Evolutionary conservation across 768 basidiomycete species (phyloP).

Genomic region (Fomitopsis serialis): DNA sequence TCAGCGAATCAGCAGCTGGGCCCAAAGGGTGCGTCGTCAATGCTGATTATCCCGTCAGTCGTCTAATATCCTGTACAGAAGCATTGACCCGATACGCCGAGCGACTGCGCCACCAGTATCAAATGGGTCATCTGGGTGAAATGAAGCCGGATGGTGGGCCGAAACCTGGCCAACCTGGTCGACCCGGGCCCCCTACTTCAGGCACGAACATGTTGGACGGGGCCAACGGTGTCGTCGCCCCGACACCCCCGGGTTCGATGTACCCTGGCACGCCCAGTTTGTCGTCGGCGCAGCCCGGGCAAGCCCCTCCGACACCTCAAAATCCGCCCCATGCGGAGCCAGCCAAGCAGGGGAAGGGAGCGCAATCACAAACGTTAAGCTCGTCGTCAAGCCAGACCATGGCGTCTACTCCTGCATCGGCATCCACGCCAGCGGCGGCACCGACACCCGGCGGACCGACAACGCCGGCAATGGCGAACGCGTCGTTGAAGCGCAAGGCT

Average conservation of each 20-base stretch:
- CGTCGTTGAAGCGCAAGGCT: constrained; percentile 31
- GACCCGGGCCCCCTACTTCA: background rate
- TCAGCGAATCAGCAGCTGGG: constrained; percentile 50
- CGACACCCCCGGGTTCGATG: background rate
- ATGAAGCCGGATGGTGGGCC: background rate
- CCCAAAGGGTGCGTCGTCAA: constrained; percentile 56
- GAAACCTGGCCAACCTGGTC: background rate
- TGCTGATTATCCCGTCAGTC: constrained; percentile 2
- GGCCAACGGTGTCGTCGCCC: constrained; percentile 6
- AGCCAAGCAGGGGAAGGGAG: constrained; percentile 61
- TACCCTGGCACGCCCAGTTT: background rate
- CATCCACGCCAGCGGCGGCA: constrained; percentile 24
- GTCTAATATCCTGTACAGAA: constrained; percentile 24
- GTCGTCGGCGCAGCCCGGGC: constrained; percentile 16
- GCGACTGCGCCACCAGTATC: constrained; percentile 25
- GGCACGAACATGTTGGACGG: constrained; percentile 3
- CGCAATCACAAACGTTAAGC: constrained; percentile 32
- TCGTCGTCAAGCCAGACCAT: constrained; percentile 31
- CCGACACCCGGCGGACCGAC: constrained; percentile 17
- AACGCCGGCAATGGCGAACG: constrained; percentile 23
- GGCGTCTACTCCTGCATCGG: constrained; percentile 19
- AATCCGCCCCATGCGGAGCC: constrained; percentile 41
- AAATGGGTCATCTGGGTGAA: background rate
- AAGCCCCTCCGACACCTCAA: constrained; percentile 40
- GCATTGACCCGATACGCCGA: constrained; percentile 37